phyloP scores from a whole-genome alignment of 2,329 filamentous ascomycete genomes.

The Apiospora kogelbergensis region DNA sequence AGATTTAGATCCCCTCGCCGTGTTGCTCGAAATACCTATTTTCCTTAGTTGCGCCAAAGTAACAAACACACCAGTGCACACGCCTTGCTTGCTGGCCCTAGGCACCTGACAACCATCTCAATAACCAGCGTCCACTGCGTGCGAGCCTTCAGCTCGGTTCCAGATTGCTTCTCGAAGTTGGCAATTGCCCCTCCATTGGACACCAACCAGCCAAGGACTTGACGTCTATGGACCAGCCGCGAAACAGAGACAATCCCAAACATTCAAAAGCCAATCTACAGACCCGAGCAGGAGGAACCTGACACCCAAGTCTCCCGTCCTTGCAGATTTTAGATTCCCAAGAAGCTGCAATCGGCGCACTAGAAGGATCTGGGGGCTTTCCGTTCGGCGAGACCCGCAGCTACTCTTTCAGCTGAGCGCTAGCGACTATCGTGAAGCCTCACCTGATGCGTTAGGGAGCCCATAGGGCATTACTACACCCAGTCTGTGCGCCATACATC shows the following conservation, averaged over 20 bases:
- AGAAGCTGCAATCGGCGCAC: not conserved
- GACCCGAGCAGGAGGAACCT: constrained; percentile 1
- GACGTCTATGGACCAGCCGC: not conserved
- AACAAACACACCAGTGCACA: not conserved
- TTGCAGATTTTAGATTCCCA: not conserved
- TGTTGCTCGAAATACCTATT: not conserved
- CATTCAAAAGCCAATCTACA: not conserved
- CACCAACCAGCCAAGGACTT: not conserved
- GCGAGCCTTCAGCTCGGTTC: not conserved
- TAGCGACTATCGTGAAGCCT: not conserved
- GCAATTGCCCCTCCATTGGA: not conserved
- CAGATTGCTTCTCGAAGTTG: not conserved
- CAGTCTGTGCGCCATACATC: not conserved
- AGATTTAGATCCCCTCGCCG: not conserved
- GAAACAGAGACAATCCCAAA: not conserved
- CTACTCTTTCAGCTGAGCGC: constrained; percentile 7
- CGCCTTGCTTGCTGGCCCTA: not conserved
- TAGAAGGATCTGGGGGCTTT: constrained; percentile 1
- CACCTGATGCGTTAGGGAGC: not conserved
- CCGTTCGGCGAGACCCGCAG: constrained; percentile 1
- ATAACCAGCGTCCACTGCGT: not conserved
- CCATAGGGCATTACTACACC: not conserved
- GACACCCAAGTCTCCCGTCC: not conserved
- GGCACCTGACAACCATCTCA: not conserved
- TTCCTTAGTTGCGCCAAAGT: not conserved